Base-by-base conservation (phyloP, 2,329 filamentous ascomycete genomes). In the Scedosporium dehoogii region DNA sequence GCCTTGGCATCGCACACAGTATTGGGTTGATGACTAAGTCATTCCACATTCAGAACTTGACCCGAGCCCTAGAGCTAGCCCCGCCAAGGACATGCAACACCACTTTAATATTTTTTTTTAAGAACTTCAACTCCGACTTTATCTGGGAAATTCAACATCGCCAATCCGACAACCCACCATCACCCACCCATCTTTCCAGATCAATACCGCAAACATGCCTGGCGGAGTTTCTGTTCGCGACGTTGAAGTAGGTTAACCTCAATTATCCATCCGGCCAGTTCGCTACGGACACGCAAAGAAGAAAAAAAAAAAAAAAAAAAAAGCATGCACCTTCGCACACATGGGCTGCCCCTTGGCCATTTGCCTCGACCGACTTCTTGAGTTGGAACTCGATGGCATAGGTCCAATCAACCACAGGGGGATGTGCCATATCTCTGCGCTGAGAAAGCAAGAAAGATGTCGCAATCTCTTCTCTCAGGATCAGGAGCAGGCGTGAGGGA, bases 141-240 rank as follows among this genome's bases (percentile, higher is more conserved):
- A 21, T 53, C 51, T n/a, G 48, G 23, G 60, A 62, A 27, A 21
- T 57, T 42, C 46, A 60, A 60, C 58, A 60, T 60, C 62, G 63
- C 65, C 66, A 61, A 62, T 62, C 66, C 72, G 69, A 69, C 65
- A 66, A 67, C 63, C 69, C 70, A 69, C 68, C 62, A 71, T 69
- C 70, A 68, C 69, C 65, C 63, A 62, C 60, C 62, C 65, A 65
- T 63, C 59, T 63, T 64, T 69, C 69, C 68, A 68, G 70, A 76
- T 72, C 67, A 70, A 68, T 70, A 85, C 82, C 83, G 82, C 81
- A 81, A 91, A 83, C 78, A 92, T 92, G 90, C 80, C 81, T 76
- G 85, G 88, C 79, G 90, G 89, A 79, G 84, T 91, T 77, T 85
- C 82, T 73, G 90, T 93, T 80, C 89, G 89, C 81, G 90, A 92